Evolutionary conservation across 2,329 filamentous ascomycete species (phyloP), one percentile per base, ranked within the genome.

Genomic region (Ascochyta rabiei): DNA sequence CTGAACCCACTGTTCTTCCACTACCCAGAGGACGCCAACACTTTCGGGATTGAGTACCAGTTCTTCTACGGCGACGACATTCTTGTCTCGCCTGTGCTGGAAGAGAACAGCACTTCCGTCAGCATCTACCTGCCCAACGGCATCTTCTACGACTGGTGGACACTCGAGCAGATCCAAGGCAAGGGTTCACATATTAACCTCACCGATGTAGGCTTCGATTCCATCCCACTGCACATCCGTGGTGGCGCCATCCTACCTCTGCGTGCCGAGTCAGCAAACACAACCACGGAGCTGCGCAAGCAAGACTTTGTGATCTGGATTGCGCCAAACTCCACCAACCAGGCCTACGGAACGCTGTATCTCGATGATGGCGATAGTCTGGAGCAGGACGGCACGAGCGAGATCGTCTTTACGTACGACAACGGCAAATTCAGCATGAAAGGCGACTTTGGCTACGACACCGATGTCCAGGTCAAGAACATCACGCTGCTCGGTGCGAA

Each of bases 331-430:
- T 66, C 71, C 1, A 79, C 87, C 33, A 87, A 86, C 4, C 83
- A 78, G n/a, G 90, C 90, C 0, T 69, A 69, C 0, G 91, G 91
- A 0, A 79, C 80, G 42, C 77, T 95, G 44, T 93, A 93, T 69
- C 76, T 93, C 2, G 90, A 95, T 60, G 90, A 95, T 54, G 90
- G 90, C 2, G 85, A 86, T 44, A 86, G 82, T 13, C 61, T 92
- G 46, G 77, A 84, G 56, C 89, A 89, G 72, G 61, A 75, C 5
- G 74, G 68, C 0, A 84, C 80, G 10, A 84, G 81, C 2, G 75
- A 82, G 46, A 81, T 91, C 45, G 74, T 75, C 9, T 89, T 92
- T 63, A 66, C 71, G 13, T 92, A 87, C 67, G 75, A 80, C 47
- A 73, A 82, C 9, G 83, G 84, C 30, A 70, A 73, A 42, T 79